phyloP scores from a whole-genome alignment of 208 protist genomes.

The Hexamita inflata region DNA sequence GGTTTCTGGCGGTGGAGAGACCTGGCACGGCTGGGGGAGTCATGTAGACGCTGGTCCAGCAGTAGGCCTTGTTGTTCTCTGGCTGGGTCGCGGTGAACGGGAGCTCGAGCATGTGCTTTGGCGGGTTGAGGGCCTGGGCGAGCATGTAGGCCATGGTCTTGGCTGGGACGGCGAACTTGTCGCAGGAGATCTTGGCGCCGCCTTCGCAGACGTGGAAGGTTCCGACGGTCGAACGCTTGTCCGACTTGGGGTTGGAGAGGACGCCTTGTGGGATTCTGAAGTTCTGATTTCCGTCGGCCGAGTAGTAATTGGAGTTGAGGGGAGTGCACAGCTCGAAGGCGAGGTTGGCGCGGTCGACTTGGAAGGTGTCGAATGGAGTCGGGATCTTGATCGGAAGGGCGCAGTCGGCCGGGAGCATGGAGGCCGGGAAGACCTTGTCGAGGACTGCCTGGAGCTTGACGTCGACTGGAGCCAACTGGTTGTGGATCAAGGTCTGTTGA shows the following conservation, averaged over 20 bases:
- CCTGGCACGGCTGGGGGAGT: conserved; percentile 37
- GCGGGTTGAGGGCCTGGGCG: conserved; percentile 31
- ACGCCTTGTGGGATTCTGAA: conserved; percentile 29
- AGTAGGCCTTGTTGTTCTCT: conserved; percentile 15
- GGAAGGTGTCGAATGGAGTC: background rate
- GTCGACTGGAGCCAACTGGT: conserved; percentile 7
- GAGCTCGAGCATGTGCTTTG: conserved; percentile 27
- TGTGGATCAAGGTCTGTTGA: background rate
- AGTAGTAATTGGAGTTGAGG: conserved; percentile 12
- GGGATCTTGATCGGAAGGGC: background rate
- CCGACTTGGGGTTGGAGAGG: conserved; percentile 44
- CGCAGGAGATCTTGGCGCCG: conserved; percentile 35
- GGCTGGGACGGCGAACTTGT: conserved; percentile 43
- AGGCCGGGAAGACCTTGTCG: background rate
- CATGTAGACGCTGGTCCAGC: conserved; percentile 39
- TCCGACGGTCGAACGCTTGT: conserved; percentile 46
- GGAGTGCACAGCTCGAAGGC: conserved; percentile 16
- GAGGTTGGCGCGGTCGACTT: background rate
- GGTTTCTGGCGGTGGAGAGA: conserved; percentile 25
- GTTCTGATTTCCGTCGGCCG: background rate
- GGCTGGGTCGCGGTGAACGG: conserved; percentile 35
- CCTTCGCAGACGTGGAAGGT: conserved; percentile 45
- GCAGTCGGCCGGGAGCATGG: background rate
- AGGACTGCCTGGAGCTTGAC: background rate
- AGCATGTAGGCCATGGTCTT: conserved; percentile 29